Conservation (phyloP, 331 rosid species). For the Saraca asoca region DNA sequence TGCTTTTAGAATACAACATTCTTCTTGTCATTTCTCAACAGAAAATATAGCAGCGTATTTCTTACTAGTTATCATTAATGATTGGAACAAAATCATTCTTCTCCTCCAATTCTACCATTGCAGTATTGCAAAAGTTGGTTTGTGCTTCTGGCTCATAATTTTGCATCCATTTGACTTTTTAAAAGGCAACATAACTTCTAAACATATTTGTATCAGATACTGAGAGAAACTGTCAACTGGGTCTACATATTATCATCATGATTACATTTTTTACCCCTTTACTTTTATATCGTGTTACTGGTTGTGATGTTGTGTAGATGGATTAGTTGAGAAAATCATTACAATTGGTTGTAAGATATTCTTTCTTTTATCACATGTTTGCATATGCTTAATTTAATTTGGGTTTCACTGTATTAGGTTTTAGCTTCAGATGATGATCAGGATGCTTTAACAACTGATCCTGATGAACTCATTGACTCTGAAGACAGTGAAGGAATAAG, state of each 20-base stretch:
- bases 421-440: slow-evolving; percentile 96
- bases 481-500: slow-evolving; percentile 97
- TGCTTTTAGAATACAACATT: neutral
- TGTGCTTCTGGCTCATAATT: slow-evolving; percentile 34
- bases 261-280: slow-evolving; percentile 1
- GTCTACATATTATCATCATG: neutral
- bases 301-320: neutral
- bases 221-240: slow-evolving; percentile 21
- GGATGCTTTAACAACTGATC: slow-evolving; percentile 98
- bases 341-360: slow-evolving; percentile 12
- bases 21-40: neutral
- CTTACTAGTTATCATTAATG: neutral
- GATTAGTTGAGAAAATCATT: slow-evolving; percentile 30
- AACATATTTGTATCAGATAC: slow-evolving; percentile 34
- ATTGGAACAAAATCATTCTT: neutral
- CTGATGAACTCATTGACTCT: slow-evolving; percentile 90
- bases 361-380: slow-evolving; percentile 28
- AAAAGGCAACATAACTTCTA: slow-evolving; percentile 36
- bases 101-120: neutral
- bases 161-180: slow-evolving; percentile 35
- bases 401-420: slow-evolving; percentile 55
- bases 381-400: slow-evolving; percentile 31
- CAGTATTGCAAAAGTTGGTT: slow-evolving; percentile 31
- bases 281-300: neutral
- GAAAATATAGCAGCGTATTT: neutral